Evolutionary conservation across 2,329 filamentous ascomycete species (phyloP).

Genomic region (Fusarium mexicanum): DNA sequence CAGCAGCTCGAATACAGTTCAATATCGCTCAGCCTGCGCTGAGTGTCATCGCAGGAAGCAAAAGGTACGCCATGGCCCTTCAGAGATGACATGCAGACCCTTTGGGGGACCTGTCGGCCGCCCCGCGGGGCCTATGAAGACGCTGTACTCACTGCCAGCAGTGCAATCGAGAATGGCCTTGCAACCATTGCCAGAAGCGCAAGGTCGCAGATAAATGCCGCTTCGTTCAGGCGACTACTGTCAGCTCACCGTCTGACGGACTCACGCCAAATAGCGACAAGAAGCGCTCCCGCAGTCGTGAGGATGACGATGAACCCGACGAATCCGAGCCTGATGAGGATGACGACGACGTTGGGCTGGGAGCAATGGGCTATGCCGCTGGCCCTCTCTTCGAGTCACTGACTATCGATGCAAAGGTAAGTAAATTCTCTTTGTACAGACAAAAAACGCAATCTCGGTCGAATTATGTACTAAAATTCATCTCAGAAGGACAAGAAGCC

Average conservation of each 20-base stretch:
- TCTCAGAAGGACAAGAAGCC: conserved; percentile 25
- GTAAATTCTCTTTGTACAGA: not conserved
- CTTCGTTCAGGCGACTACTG: conserved; percentile 42
- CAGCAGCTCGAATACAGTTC: conserved; percentile 54
- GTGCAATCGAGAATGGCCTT: conserved; percentile 53
- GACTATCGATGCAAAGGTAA: conserved; percentile 37
- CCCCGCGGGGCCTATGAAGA: conserved; percentile 41
- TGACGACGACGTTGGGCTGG: conserved; percentile 44
- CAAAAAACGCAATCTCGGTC: not conserved
- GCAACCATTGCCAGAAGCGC: conserved; percentile 52
- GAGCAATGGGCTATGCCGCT: conserved; percentile 48
- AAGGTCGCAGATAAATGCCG: conserved; percentile 50
- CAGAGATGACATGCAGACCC: not conserved
- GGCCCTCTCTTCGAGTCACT: conserved; percentile 46
- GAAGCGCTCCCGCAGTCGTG: conserved; percentile 39
- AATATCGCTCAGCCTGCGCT: conserved; percentile 52
- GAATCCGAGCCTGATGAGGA: conserved; percentile 37
- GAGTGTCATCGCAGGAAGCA: conserved; percentile 55
- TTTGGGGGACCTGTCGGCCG: not conserved
- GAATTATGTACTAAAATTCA: not conserved
- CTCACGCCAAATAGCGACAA: conserved; percentile 20
- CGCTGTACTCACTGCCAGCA: conserved; percentile 45
- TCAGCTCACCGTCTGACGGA: conserved; percentile 27
- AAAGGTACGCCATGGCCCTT: conserved; percentile 43
- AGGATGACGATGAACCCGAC: conserved; percentile 29